Evolutionary conservation across 2,329 filamentous ascomycete species (phyloP), one percentile per base, ranked within the genome.

Genomic region (Calycina marina): DNA sequence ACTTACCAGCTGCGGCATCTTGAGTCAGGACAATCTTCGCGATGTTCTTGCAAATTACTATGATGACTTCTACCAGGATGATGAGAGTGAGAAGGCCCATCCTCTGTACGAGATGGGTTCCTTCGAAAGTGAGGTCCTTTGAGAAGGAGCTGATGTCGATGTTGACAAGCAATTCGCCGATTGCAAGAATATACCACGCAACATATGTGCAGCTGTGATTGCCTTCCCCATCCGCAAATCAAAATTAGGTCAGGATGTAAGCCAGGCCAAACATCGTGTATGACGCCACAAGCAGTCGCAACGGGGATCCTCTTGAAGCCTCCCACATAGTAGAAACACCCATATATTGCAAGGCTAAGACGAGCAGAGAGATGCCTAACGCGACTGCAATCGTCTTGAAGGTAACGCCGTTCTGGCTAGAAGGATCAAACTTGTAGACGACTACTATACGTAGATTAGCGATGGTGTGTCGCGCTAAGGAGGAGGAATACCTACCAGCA

Each of bases 31-130:
- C 20, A n/a, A 22, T 22, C 20, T 31, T 44, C 1, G 40, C 28
- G 24, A 46, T 43, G 13, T 30, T 44, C 15, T 45, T 40, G n/a
- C 32, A 39, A 2, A 45, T n/a, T n/a, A 34, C 40, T n/a, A 48
- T 48, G 10, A 46, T 34, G 13, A 44, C 44, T 18, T 47, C 46
- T 6, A 41, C 46, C 11, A 47, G 32, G 17, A 73, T 69, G 31
- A 72, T 72, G 20, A 73, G 55, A 0, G 68, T 72, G 12, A 72
- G 55, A 4, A 72, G 51, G 11, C 64, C 64, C 64, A 73, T 68
- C 14, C 69, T 58, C 43, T 70, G 63, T 40, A 69, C 67, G 18
- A 72, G 51, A 50, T 71, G 66, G 2, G 66, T 72, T 30, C 66
- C 57, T 47, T 69, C 63, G 46, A 73, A 69, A 28, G 62, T 63